Conservation (phyloP, 192 early-diverging fungal species). For the Gamsiella multidivaricata region DNA sequence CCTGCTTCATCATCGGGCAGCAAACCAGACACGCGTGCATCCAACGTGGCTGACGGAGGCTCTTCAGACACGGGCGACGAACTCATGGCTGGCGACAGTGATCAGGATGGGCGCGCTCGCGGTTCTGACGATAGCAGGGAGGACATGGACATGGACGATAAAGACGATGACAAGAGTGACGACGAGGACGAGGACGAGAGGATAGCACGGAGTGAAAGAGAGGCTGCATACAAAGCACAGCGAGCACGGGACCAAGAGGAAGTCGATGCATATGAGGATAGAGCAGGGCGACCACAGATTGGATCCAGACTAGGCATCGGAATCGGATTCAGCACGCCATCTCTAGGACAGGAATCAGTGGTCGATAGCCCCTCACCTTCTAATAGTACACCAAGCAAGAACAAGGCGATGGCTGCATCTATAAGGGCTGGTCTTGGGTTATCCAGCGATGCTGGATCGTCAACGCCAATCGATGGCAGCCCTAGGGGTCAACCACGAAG, state of each 20-base stretch:
- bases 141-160: slow-evolving; percentile 48
- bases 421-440: slow-evolving; percentile 32
- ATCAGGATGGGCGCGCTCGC: slow-evolving; percentile 15
- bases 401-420: slow-evolving; percentile 25
- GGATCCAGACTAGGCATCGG: slow-evolving; percentile 20
- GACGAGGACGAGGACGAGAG: slow-evolving; percentile 57
- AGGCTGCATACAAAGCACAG: slow-evolving; percentile 30
- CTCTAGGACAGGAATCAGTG: background rate
- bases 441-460: slow-evolving; percentile 11
- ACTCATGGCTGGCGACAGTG: slow-evolving; percentile 53
- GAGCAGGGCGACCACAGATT: slow-evolving; percentile 4
- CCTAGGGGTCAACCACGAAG: slow-evolving; percentile 11
- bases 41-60: background rate
- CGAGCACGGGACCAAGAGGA: slow-evolving; percentile 19
- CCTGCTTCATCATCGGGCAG: slow-evolving; percentile 20
- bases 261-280: slow-evolving; percentile 25
- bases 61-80: background rate
- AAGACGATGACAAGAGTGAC: slow-evolving; percentile 19
- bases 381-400: slow-evolving; percentile 6
- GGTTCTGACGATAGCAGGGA: slow-evolving; percentile 57
- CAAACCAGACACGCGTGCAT: background rate
- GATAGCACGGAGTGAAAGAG: slow-evolving; percentile 8
- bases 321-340: background rate
- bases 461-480: background rate
- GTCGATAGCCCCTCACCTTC: slow-evolving; percentile 1